Base-by-base conservation (phyloP, 345 rosid genomes). In the Lepidium didymum region DNA sequence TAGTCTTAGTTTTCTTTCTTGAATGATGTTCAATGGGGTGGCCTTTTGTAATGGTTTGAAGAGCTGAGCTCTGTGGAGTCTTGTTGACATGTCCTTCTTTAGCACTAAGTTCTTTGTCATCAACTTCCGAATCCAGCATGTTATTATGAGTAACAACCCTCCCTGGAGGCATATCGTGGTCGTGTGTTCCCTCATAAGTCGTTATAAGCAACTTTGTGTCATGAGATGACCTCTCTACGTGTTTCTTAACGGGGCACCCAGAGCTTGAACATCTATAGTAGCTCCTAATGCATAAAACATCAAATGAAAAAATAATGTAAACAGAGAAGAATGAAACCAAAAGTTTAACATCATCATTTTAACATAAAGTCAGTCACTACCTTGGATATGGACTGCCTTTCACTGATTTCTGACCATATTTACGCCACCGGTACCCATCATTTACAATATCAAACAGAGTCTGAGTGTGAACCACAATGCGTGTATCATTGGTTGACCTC, bases 341-440 rank as follows among this genome's bases (percentile, higher is more conserved):
- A 33, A 62, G 25, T 2, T 29, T 10, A 10, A 54, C 44, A 45
- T 8, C n/a, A 61, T 13, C 15, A 43, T 46, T 42, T 43, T 27
- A 54, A 14, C 43, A 27, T 36, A 66, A 38, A 49, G 40, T 10
- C 1, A 25, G 66, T 34, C 54, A 52, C 33, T 73, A 88, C 99
- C 99, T 90, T 34, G 99, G 99, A 81, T 93, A 82, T 33, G 95
- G 92, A 67, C 87, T 93, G 68, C 99, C 97, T 83, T 93, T 93
- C 56, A 93, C 96, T 64, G 90, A 62, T 77, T 93, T 93, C 80
- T 90, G 99, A 67, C 99, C 99, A 77, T 93, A 93, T 80, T 93
- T 93, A 61, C 97, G 99, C 99, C 99, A 93, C 31, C 97, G 92
- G 65, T 86, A 91, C 34, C 97, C 97, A 81, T 93, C 99, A 72